Evolutionary conservation across 495 filamentous ascomycete genomes (phyloP), one percentile per base, ranked within the genome.

Genomic region (Viridothelium virens): DNA sequence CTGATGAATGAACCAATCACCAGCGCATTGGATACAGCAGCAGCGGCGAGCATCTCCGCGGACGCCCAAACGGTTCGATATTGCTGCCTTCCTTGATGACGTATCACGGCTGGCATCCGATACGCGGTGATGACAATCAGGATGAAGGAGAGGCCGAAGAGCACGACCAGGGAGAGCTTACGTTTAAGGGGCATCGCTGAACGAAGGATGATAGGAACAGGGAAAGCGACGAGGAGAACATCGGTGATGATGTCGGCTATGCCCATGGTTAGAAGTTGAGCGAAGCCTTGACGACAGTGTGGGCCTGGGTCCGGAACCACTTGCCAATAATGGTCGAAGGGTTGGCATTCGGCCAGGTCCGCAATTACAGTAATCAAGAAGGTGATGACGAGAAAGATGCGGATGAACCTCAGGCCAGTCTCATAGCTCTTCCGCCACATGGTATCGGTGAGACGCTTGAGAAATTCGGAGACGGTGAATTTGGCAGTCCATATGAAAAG

Each of bases 401-500:
- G 84, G 66, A 97, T 87, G 65, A 83, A 79, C 64, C 83, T 77
- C 7, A 97, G 77, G 33, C 84, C 84, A 2, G 83, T 66, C 46
- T 87, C 83, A 66, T 93, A 89, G 6, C 86, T 86, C 31, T 81
- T 80, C 63, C 87, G 84, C 90, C 90, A 95, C 65, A 85, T 80
- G 61, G 82, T 77, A 6, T 80, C 79, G 4, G 84, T 89, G 46
- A 97, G 83, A 33, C 94, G 87, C 70, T 88, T 89, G 68, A 97
- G 86, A 72, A 96, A 97, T 74, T 95, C 91, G 67, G 89, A 89
- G 64, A 97, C 89, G 59, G 92, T 90, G 75, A 88, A 84, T 76
- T 97, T 98, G 71, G 92, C 85, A 38, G 87, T 87, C 93, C 93
- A 98, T 65, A 98, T 87, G 69, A 84, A 90, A 53, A 84, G 80